These are phyloP conservation scores for Hypoxylon sp. DNA, from an alignment of 2,329 filamentous ascomycete genomes.

Conservation along the genomic window DNA sequence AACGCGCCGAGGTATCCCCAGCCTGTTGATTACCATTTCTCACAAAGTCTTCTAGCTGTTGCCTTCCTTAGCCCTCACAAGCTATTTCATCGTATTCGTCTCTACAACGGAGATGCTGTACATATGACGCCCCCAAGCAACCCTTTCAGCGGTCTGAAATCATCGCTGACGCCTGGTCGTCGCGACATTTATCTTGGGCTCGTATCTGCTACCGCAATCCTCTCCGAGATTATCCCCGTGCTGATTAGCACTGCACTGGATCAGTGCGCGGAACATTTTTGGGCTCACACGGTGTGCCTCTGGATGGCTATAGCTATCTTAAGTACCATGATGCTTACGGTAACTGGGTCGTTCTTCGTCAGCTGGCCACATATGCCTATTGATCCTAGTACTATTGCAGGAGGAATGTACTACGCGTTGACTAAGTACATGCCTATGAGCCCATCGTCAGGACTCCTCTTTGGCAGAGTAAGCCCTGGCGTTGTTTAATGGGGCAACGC, in stretches of 20 bases:
- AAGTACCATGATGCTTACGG: constrained; percentile 60
- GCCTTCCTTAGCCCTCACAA: constrained; percentile 63
- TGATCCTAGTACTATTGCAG: constrained; percentile 64
- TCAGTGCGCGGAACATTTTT: constrained; percentile 59
- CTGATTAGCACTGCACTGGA: constrained; percentile 66
- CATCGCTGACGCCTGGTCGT: constrained; percentile 53
- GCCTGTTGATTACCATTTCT: neutral
- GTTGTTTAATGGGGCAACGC: constrained; percentile 15
- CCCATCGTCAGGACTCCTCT: constrained; percentile 38
- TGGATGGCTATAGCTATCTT: constrained; percentile 59
- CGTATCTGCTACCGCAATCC: constrained; percentile 60
- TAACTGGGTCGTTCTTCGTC: constrained; percentile 60
- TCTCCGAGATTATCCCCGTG: constrained; percentile 67
- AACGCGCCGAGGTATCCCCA: neutral
- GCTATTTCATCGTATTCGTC: constrained; percentile 58
- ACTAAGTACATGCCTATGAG: constrained; percentile 33
- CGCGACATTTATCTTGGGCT: constrained; percentile 59
- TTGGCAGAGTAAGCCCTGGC: constrained; percentile 21
- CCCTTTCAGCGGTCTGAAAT: constrained; percentile 62
- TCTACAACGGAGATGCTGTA: constrained; percentile 58
- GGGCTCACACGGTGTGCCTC: constrained; percentile 60
- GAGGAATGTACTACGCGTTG: constrained; percentile 61
- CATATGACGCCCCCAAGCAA: constrained; percentile 60
- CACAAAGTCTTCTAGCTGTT: constrained; percentile 56
- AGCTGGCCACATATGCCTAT: constrained; percentile 63